Conservation (phyloP, 1,284 basidiomycete genomes). For the Coniferiporia weirii region DNA sequence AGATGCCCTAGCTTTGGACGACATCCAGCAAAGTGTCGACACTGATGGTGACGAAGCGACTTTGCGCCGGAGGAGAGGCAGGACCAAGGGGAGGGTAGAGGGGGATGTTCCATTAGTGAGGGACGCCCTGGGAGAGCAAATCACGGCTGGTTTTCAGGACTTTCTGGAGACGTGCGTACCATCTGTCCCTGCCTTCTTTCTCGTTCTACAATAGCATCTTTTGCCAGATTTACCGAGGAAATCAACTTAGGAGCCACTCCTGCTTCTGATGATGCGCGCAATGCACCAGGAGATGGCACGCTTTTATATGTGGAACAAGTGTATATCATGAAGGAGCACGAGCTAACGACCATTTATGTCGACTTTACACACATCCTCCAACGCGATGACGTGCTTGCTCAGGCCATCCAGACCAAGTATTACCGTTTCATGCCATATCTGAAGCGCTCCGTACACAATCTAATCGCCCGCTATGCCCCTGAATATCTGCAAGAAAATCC, state of each 20-base stretch:
- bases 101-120: constrained; percentile 80
- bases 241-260: constrained; percentile 73
- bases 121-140: constrained; percentile 90
- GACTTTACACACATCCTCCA: constrained; percentile 90
- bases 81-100: constrained; percentile 45
- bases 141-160: constrained; percentile 84
- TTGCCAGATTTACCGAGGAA: constrained; percentile 77
- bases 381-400: constrained; percentile 87
- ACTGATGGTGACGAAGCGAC: constrained; percentile 33
- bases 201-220: constrained; percentile 6
- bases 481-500: constrained; percentile 93
- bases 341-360: constrained; percentile 93
- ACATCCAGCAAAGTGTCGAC: constrained; percentile 47
- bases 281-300: constrained; percentile 54
- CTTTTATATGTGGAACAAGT: constrained; percentile 89
- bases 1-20: constrained; percentile 59
- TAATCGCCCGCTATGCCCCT: constrained; percentile 85
- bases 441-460: constrained; percentile 82
- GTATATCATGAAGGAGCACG: constrained; percentile 87
- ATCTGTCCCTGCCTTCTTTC: constrained; percentile 7
- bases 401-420: constrained; percentile 91
- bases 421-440: constrained; percentile 96
- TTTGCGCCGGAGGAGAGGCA: constrained; percentile 41
- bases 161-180: constrained; percentile 82
- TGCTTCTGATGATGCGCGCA: constrained; percentile 56